Percentiles rank a stretch among this genome's conserved stretches.
These are phyloP conservation scores for Centaurea solstitialis DNA, from an alignment of 129 eudicot species.

Conservation along the genomic window DNA sequence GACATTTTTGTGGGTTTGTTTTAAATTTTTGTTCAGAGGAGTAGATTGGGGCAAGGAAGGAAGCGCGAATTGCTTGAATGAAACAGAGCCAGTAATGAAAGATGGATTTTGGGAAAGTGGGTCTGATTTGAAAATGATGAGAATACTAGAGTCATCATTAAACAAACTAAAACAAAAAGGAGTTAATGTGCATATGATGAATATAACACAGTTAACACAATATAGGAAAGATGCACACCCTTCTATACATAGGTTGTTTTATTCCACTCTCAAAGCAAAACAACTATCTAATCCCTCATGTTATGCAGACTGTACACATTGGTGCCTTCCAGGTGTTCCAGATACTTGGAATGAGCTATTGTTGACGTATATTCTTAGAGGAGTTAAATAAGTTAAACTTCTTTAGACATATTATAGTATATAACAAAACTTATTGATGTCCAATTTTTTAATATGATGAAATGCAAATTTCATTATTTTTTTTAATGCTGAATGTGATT, in stretches of 20 bases:
- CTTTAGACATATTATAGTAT: background rate
- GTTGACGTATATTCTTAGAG: constrained; percentile 25
- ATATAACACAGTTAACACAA: constrained; percentile 50
- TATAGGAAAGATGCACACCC: constrained; percentile 53
- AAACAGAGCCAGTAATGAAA: constrained; percentile 43
- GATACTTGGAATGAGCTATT: constrained; percentile 52
- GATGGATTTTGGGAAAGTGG: constrained; percentile 46
- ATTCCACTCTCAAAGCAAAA: constrained; percentile 33
- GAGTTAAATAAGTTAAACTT: background rate
- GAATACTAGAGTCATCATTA: constrained; percentile 30
- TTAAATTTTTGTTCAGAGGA: constrained; percentile 11
- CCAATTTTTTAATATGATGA: background rate
- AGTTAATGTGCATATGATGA: constrained; percentile 35
- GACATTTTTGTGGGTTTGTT: background rate
- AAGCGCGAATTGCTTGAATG: constrained; percentile 35
- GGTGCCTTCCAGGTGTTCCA: constrained; percentile 66
- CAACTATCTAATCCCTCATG: constrained; percentile 33
- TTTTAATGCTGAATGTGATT: background rate
- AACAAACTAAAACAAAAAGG: constrained; percentile 30
- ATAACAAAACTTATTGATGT: background rate
- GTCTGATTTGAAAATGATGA: constrained; percentile 46
- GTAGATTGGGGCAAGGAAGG: constrained; percentile 43
- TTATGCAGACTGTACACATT: constrained; percentile 53
- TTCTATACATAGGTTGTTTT: constrained; percentile 39
- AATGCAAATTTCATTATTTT: background rate